Conservation (phyloP, 2,329 filamentous ascomycete species). For the Nothophaeocryptopus gaeumannii region DNA sequence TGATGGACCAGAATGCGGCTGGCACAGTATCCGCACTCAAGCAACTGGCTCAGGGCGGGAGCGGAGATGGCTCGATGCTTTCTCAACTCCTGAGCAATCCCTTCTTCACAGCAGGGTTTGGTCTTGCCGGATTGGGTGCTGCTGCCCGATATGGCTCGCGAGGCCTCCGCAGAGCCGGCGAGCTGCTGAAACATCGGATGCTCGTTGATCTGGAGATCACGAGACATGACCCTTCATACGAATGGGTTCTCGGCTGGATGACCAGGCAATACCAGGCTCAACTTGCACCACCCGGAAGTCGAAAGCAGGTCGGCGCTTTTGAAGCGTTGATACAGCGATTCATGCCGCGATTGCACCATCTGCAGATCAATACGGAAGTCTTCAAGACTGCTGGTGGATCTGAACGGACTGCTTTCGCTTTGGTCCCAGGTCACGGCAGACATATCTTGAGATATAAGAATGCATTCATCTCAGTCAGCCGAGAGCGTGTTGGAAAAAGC, state of each 20-base stretch:
- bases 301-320: conserved; percentile 42
- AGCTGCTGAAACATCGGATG: conserved; percentile 75
- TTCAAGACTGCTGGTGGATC: conserved; percentile 64
- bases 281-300: conserved; percentile 37
- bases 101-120: conserved; percentile 66
- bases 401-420: conserved; percentile 74
- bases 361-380: conserved; percentile 63
- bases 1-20: conserved; percentile 37
- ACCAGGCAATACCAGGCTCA: conserved; percentile 54
- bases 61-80: conserved; percentile 41
- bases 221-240: conserved; percentile 87
- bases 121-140: conserved; percentile 84
- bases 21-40: conserved; percentile 31
- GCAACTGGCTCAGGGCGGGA: conserved; percentile 34
- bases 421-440: conserved; percentile 86
- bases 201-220: conserved; percentile 95
- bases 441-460: conserved; percentile 84
- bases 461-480: conserved; percentile 81
- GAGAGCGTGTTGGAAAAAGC: conserved; percentile 77
- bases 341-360: conserved; percentile 60
- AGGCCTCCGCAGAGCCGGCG: conserved; percentile 68
- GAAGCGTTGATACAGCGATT: conserved; percentile 56
- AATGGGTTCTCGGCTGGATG: conserved; percentile 93
- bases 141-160: conserved; percentile 76
- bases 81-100: conserved; percentile 50